Evolutionary conservation across 1,139 yeast species (phyloP), one percentile per base, ranked within the genome.

Genomic region (Candida sanyaensis): DNA sequence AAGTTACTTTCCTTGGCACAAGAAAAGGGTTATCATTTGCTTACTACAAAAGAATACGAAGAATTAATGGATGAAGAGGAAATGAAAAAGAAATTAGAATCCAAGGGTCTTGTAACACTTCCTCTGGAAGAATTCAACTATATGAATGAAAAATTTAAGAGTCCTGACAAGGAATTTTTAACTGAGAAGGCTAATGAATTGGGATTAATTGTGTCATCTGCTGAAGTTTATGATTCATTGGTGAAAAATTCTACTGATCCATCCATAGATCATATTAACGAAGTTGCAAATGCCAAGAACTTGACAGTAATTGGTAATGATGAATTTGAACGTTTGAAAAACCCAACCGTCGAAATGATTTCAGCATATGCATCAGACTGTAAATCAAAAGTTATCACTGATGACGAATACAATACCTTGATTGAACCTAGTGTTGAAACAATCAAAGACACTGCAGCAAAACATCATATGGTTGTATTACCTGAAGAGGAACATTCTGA

Each of bases 21-120:
- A 38, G 57, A 56, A 4, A 65, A 60, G 46, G 77, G 75, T 2
- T 63, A 55, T 42, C 62, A 65, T 12, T 51, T 72, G 8, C 46
- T 73, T 32, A 58, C 61, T 2, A 53, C 58, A 30, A 52, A 57
- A 23, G 71, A 69, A 37, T 65, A 69, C 44, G 59, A 61, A 6
- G 57, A 57, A 2, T 59, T 73, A 24, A 32, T 63, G 28, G 65
- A 65, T 52, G 77, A 71, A 53, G 58, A 65, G 17, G 68, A 64
- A 47, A 72, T 74, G 78, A 58, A 59, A 48, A 58, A 58, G 43
- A 65, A 60, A 46, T 58, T 74, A 33, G 57, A 56, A 43, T 52
- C 64, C 1, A 63, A 59, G 45, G 77, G 78, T 0, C 59, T 75
- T 39, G 68, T 71, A 2, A 66, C 75, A 1, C 50, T 75, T 13